Base-by-base conservation (phyloP, 805 yeast species). In the Ogataea haglerorum region DNA sequence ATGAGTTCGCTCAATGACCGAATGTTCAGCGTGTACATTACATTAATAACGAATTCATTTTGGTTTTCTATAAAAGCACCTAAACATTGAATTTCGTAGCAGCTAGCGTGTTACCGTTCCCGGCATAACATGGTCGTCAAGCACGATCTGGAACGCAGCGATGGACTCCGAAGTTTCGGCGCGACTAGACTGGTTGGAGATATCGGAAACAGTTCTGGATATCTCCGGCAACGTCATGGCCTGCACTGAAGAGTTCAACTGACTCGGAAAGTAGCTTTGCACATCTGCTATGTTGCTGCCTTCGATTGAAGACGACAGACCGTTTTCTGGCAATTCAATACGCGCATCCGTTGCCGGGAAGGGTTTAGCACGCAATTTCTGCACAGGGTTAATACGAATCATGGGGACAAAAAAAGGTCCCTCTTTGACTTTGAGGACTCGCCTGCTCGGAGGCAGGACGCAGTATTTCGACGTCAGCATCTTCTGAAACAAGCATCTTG, bases 391-490 rank as follows among this genome's bases (percentile, higher is more conserved):
- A 2, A 10, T 29, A 4, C 31, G 21, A 7, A 15, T 29, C 31
- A 29, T 16, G 27, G n/a, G 13, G 14, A n/a, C n/a, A n/a, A n/a
- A n/a, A n/a, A n/a, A n/a, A n/a, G n/a, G n/a, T n/a, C n/a, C n/a
- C n/a, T 16, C 16, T 34, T 22, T 10, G 10, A 9, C 13, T 25
- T 34, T 16, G 30, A 22, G 28, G 26, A 22, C 27, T 17, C 21
- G 16, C 19, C 19, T 15, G 19, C 31, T 15, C 19, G 12, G 16
- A 17, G 31, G 16, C 31, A 15, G 31, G 9, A 8, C 21, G 15
- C 31, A 15, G 2, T 28, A 42, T 30, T 27, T 50, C 51, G 10
- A 52, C 56, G 9, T 48, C 54, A 12, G 48, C 49, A 22, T 33
- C 21, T 21, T 50, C 48, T 10, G 23, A 28, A 1, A 30, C 33